These are phyloP conservation scores for Pilaira anomala DNA, from an alignment of 192 early-diverging fungal genomes.

Conservation along the genomic window DNA sequence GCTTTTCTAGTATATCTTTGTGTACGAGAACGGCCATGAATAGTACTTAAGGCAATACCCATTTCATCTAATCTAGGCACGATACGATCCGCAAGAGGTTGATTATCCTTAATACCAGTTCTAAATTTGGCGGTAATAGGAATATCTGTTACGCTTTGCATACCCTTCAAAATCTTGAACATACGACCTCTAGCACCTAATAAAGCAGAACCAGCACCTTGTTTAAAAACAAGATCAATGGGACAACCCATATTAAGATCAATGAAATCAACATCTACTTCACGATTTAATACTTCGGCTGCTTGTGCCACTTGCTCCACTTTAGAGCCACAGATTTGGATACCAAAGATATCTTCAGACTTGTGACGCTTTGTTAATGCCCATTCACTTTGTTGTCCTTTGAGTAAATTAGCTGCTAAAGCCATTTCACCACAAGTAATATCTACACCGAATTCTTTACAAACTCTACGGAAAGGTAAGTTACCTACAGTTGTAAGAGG, in stretches of 20 bases:
- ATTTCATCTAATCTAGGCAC: slow-evolving; percentile 63
- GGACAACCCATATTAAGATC: slow-evolving; percentile 98
- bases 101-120: slow-evolving; percentile 64
- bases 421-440: slow-evolving; percentile 98
- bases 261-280: slow-evolving; percentile 84
- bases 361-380: slow-evolving; percentile 79
- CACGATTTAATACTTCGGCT: slow-evolving; percentile 65
- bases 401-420: slow-evolving; percentile 60
- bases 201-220: slow-evolving; percentile 82
- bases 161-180: slow-evolving; percentile 70
- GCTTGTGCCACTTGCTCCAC: slow-evolving; percentile 55
- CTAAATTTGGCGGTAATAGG: slow-evolving; percentile 92
- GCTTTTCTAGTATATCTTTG: slow-evolving; percentile 90
- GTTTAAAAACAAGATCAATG: slow-evolving; percentile 78
- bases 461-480: slow-evolving; percentile 92
- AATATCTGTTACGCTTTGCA: slow-evolving; percentile 66
- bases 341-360: slow-evolving; percentile 89
- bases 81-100: slow-evolving; percentile 69
- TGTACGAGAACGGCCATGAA: slow-evolving; percentile 90
- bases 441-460: slow-evolving; percentile 91
- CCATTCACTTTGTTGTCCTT: slow-evolving; percentile 72
- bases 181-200: slow-evolving; percentile 65
- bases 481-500: slow-evolving; percentile 98
- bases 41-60: slow-evolving; percentile 61
- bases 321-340: slow-evolving; percentile 78